Evolutionary conservation across 225 moss, liverwort and hornwort genomes (phyloP).

Genomic region (Neckera pumila): DNA sequence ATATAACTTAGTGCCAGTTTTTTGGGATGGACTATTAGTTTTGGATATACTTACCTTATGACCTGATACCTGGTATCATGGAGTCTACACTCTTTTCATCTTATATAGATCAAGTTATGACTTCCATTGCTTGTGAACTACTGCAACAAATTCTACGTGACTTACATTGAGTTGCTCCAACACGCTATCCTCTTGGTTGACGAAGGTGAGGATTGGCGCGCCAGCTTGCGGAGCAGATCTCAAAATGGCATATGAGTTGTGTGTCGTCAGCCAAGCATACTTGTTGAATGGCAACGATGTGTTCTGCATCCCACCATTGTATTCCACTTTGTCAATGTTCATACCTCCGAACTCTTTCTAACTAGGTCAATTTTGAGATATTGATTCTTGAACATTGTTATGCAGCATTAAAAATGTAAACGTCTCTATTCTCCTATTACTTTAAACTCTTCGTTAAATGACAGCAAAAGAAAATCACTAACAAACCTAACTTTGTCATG

Average conservation of each 20-base stretch:
- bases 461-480: background rate
- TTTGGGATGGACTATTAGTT: background rate
- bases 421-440: background rate
- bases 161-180: conserved; percentile 61
- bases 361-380: no score
- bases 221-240: conserved; percentile 30
- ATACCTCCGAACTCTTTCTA: background rate
- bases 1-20: background rate
- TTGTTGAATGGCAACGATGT: conserved; percentile 69
- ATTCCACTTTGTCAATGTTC: background rate
- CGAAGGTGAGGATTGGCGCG: conserved; percentile 43
- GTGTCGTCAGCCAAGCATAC: conserved; percentile 77
- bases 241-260: conserved; percentile 64
- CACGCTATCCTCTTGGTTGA: conserved; percentile 75
- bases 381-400: fast-evolving
- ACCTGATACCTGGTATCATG: no score
- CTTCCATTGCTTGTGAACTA: background rate
- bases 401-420: background rate
- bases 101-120: background rate
- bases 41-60: background rate
- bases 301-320: conserved; percentile 20
- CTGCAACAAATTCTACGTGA: background rate
- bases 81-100: background rate
- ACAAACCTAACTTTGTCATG: background rate
- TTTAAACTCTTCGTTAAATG: background rate